Evolutionary conservation across 139 green algal genomes (phyloP), one percentile per base, ranked within the genome.

Genomic region (Chlamydomonas sp.): DNA sequence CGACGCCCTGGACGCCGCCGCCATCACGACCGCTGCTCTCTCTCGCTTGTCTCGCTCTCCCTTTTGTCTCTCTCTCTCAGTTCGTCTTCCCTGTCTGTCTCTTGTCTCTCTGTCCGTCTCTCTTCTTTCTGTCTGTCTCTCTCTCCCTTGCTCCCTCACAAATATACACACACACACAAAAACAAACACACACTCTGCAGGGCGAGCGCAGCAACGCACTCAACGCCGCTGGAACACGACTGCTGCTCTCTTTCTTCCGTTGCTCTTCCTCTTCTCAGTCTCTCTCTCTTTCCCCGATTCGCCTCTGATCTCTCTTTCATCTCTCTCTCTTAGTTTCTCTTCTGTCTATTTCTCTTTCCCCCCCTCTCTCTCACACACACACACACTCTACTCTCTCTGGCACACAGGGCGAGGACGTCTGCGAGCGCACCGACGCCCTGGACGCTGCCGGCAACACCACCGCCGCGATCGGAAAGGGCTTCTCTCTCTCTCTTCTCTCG

Each of bases 371-470:
- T 39, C 54, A 34, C 54, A 16, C n/a, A 28, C 54, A 63, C 54
- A 54, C 43, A 54, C 43, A 54, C 43, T 54, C 43, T 54, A 54
- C 43, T 20, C 43, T 20, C 74, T 88, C 91, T 35, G 92, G 79
- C n/a, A n/a, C n/a, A n/a, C n/a, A n/a, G n/a, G 93, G 94, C 54
- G 90, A 96, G 79, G 90, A 96, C 77, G 96, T 98, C 74, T 86
- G 94, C 48, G 94, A 98, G 80, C 86, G 92, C 73, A 98, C 94
- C 26, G 94, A 98, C 69, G 92, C 92, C 2, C 85, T 98, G 58
- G 92, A 98, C 71, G 88, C 93, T 63, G 94, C 94, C 13, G 94
- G 94, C 73, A 98, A 98, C 90, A 98, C 94, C 75, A 98, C 94
- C 35, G 93, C 93, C 72, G 93, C 93, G 77, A 97, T 98, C 70